A percentile compares a stretch with the other conserved stretches of the same genome.
Conservation (phyloP, 768 basidiomycete genomes). For the Peribolospora baueri region DNA sequence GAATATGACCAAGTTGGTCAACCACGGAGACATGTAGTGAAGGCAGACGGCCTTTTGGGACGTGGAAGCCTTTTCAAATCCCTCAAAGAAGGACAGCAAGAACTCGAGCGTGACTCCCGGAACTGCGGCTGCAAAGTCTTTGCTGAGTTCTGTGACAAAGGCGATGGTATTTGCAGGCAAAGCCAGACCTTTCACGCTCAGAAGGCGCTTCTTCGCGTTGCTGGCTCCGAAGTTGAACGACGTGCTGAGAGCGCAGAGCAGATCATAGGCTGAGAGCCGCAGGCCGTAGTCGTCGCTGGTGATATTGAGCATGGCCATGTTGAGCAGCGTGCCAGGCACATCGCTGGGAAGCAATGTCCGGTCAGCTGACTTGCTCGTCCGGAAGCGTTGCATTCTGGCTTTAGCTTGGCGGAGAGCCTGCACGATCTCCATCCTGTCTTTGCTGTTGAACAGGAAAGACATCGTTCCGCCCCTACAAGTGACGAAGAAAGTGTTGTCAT, state of each 20-base stretch:
- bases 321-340: constrained; percentile 56
- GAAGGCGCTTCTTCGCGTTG: not conserved
- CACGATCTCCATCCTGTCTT: no score
- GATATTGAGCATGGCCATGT: constrained; percentile 58
- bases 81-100: constrained; percentile 33
- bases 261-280: constrained; percentile 52
- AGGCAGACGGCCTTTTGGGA: constrained; percentile 45
- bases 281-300: constrained; percentile 49
- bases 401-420: no score
- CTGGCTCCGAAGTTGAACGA: constrained; percentile 38
- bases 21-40: constrained; percentile 70
- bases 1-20: constrained; percentile 50
- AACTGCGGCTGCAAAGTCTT: constrained; percentile 30
- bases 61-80: constrained; percentile 23
- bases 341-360: constrained; percentile 57
- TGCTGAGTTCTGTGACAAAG: constrained; percentile 43
- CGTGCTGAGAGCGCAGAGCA: constrained; percentile 44
- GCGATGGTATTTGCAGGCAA: constrained; percentile 40
- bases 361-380: constrained; percentile 18
- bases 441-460: no score
- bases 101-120: constrained; percentile 15
- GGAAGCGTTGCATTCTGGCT: no score
- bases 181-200: constrained; percentile 31
- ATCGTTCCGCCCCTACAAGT: not conserved
- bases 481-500: constrained; percentile 13